Evolutionary conservation across 208 protist genomes (phyloP).

Genomic region (Trypanosoma mega): DNA sequence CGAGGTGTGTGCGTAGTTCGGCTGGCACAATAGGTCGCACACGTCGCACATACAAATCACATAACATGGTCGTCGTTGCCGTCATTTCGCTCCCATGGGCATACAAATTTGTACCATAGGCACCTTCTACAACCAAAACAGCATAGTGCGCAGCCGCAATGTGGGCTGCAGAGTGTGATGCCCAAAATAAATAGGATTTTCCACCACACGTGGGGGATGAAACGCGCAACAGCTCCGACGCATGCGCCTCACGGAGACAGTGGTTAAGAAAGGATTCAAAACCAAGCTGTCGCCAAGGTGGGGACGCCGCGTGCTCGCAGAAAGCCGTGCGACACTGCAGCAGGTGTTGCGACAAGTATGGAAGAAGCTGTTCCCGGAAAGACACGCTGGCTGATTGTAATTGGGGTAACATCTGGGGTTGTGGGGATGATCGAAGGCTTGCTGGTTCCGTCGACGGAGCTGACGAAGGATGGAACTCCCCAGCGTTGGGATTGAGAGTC

Average conservation of each 20-base stretch:
- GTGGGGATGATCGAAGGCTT: too few relatives aligned
- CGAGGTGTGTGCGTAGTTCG: constrained; percentile 17
- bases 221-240: constrained; percentile 16
- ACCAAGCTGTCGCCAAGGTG: constrained; percentile 21
- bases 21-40: constrained; percentile 12
- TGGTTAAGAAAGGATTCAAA: constrained; percentile 24
- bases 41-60: constrained; percentile 9
- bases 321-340: constrained; percentile 21
- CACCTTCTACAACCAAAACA: constrained; percentile 19
- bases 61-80: not conserved
- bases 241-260: constrained; percentile 19
- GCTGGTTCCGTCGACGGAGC: too few relatives aligned
- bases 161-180: constrained; percentile 13
- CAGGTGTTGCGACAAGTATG: constrained; percentile 2
- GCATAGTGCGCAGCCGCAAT: constrained; percentile 23
- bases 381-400: not conserved
- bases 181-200: constrained; percentile 16
- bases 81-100: not conserved
- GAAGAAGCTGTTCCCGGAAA: constrained; percentile 6
- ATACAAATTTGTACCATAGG: constrained; percentile 5
- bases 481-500: constrained; percentile 21
- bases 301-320: constrained; percentile 5
- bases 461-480: constrained; percentile 16
- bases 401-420: too few relatives aligned
- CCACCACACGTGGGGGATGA: constrained; percentile 2